Evolutionary conservation across 2,329 filamentous ascomycete genomes (phyloP), one percentile per base, ranked within the genome.

Genomic region (Ophiostoma tasmaniense): DNA sequence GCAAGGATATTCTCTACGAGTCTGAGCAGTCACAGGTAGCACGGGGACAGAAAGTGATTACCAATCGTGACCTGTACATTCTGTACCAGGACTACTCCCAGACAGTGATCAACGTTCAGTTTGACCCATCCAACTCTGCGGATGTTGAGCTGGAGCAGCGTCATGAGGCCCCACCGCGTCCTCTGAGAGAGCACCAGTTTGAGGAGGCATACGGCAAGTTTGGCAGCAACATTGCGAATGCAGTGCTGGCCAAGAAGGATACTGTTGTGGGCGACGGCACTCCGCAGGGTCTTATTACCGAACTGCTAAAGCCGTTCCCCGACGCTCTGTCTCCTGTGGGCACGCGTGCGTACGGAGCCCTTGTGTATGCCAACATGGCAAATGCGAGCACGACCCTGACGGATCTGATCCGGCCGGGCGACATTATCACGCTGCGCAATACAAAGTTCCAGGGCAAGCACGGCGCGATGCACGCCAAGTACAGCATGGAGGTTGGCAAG

Each of bases 51-150:
- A 89, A 89, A 76, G 87, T 87, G 0, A 85, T 84, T 0, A 81
- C 96, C 25, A 91, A 89, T 7, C 93, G 93, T 73, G 88, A 93
- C 70, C 84, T 97, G 59, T 95, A 90, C 74, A 82, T 98, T n/a
- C 81, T 99, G 10, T 99, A 92, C 81, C 89, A 93, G 75, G 95
- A 99, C 79, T 99, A 99, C 78, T 97, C 93, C 22, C 95, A 98
- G 77, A 98, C 94, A 0, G 84, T 96, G 72, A 86, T 99, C 75
- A 92, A 89, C 0, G 90, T 89, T 22, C 88, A 85, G 66, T 98
- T 90, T 77, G 91, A 97, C 76, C 70, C 89, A 1, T 85, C 88
- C 67, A 88, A 96, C 75, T 85, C 90, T 2, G 82, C 85, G 1
- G 89, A 94, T 74, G 90, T 89, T 13, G 82, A 86, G 42, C 79